Percentiles rank a stretch among this genome's conserved stretches.
Conservation (phyloP, 352 stramenopile species). For the Phytophthora idaei region DNA sequence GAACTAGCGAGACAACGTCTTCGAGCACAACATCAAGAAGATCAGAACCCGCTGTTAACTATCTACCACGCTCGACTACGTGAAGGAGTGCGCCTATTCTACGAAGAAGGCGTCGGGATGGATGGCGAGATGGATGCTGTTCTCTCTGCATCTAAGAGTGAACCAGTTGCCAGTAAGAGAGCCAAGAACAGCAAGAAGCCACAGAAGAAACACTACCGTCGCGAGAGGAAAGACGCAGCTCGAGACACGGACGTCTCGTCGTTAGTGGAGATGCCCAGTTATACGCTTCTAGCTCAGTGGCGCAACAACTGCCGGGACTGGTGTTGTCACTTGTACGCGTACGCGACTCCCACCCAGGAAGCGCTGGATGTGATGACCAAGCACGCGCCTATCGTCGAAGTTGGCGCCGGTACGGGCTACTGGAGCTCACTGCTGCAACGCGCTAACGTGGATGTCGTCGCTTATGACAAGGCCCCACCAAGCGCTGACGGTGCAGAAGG, state of each 20-base stretch:
- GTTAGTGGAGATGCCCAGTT: slow-evolving; percentile 62
- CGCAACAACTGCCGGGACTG: slow-evolving; percentile 81
- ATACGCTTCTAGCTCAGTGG: slow-evolving; percentile 71
- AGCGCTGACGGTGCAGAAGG: slow-evolving; percentile 28
- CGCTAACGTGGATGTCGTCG: slow-evolving; percentile 74
- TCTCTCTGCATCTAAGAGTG: slow-evolving; percentile 44
- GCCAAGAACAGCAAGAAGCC: slow-evolving; percentile 56
- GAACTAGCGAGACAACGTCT: slow-evolving; percentile 28
- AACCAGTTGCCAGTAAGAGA: slow-evolving; percentile 21
- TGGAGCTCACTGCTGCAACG: slow-evolving; percentile 82
- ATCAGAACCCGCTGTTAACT: slow-evolving; percentile 53
- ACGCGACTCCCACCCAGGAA: slow-evolving; percentile 65
- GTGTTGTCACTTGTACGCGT: slow-evolving; percentile 77
- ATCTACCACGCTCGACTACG: slow-evolving; percentile 67
- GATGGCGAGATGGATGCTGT: slow-evolving; percentile 80
- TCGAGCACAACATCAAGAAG: slow-evolving; percentile 26
- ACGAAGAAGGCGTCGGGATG: slow-evolving; percentile 79
- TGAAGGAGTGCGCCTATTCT: slow-evolving; percentile 79
- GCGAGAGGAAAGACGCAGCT: slow-evolving; percentile 39
- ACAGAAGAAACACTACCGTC: slow-evolving; percentile 68
- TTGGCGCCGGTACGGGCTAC: slow-evolving; percentile 90
- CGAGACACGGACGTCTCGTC: slow-evolving; percentile 9
- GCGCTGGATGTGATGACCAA: slow-evolving; percentile 56
- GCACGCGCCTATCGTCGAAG: slow-evolving; percentile 81
- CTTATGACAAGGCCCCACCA: slow-evolving; percentile 66